Conservation (phyloP, 2,329 filamentous ascomycete genomes). For the Teratosphaeriaceae sp. region DNA sequence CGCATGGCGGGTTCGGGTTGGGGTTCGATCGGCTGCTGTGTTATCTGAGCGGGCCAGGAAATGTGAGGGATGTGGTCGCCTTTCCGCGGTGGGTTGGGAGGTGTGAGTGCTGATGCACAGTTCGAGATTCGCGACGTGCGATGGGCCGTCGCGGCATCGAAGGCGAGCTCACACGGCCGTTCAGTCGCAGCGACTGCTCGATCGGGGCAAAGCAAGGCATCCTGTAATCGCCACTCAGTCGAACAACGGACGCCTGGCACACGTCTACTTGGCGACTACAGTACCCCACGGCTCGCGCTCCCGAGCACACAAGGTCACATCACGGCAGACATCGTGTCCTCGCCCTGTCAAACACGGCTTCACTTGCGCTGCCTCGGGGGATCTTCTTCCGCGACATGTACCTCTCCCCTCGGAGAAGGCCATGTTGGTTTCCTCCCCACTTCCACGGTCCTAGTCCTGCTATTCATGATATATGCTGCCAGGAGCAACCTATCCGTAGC, state of each 20-base stretch:
- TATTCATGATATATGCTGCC: background rate
- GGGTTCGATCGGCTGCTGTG: conserved; percentile 82
- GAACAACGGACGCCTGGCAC: background rate
- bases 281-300: too few species aligned
- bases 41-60: conserved; percentile 75
- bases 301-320: too few species aligned
- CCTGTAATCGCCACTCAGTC: background rate
- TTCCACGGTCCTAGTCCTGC: background rate
- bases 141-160: too few species aligned
- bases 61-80: conserved; percentile 75
- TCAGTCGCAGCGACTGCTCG: too few species aligned
- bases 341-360: too few species aligned
- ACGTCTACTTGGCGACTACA: background rate
- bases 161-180: too few species aligned
- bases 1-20: conserved; percentile 84
- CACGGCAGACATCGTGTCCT: too few species aligned
- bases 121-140: background rate
- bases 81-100: conserved; percentile 68
- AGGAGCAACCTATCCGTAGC: background rate
- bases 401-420: background rate
- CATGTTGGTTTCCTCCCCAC: conserved; percentile 1
- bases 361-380: too few species aligned
- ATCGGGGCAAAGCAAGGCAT: background rate
- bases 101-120: conserved; percentile 23
- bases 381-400: background rate